A percentile compares a stretch with the other conserved stretches of the same genome.
Evolutionary conservation across 768 basidiomycete species (phyloP).

Genomic region (Clavulina sp.): DNA sequence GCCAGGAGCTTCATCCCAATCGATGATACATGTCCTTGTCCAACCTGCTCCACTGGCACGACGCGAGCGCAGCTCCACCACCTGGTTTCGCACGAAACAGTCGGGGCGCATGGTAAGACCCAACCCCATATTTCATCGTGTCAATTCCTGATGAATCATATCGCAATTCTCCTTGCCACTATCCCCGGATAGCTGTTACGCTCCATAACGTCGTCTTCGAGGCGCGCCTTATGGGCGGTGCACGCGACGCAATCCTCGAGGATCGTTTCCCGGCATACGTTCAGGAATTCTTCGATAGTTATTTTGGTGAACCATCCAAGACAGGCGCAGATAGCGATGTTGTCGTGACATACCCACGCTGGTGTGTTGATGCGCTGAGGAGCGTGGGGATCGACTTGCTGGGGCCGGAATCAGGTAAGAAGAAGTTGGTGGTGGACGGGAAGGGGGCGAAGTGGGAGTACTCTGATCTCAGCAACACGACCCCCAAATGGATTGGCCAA

Average conservation of each 20-base stretch:
- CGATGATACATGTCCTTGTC: slow-evolving; percentile 65
- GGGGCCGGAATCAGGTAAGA: slow-evolving; percentile 29
- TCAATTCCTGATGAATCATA: slow-evolving; percentile 1
- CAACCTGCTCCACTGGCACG: slow-evolving; percentile 53
- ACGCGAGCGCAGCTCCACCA: slow-evolving; percentile 65
- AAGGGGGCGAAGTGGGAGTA: slow-evolving; percentile 53
- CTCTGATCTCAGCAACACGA: slow-evolving; percentile 8
- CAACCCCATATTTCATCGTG: slow-evolving; percentile 7
- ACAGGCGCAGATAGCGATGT: too few species aligned
- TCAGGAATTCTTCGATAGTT: slow-evolving; percentile 52
- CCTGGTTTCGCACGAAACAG: slow-evolving; percentile 60
- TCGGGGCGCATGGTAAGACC: slow-evolving; percentile 61
- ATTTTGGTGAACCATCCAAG: slow-evolving; percentile 32
- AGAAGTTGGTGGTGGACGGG: slow-evolving; percentile 30
- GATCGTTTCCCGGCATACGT: slow-evolving; percentile 69
- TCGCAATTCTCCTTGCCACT: background rate
- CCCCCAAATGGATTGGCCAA: slow-evolving; percentile 1
- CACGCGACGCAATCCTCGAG: slow-evolving; percentile 60
- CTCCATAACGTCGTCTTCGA: slow-evolving; percentile 75
- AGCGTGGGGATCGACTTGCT: slow-evolving; percentile 71
- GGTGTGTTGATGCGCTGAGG: slow-evolving; percentile 72
- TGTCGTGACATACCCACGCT: slow-evolving; percentile 65
- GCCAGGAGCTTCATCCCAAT: slow-evolving; percentile 52
- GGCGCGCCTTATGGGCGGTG: slow-evolving; percentile 73
- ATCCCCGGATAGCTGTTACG: slow-evolving; percentile 41